Base-by-base conservation (phyloP, 1,284 basidiomycete species). In the Cryptococcus hybrid region DNA sequence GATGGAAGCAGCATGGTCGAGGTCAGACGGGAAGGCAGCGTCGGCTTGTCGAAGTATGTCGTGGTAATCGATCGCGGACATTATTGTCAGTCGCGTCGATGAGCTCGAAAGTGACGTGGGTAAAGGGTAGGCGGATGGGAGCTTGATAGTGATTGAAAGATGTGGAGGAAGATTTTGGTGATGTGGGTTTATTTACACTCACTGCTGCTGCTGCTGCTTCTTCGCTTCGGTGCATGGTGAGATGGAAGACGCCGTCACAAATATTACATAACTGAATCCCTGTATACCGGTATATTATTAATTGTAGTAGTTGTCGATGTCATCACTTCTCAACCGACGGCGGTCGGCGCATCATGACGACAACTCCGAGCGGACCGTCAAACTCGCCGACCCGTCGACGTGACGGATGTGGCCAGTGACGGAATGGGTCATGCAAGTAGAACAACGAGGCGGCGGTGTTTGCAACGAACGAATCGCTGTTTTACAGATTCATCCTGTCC, bases 11-110 rank as follows among this genome's bases (percentile, higher is more conserved):
- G 18, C 18, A 35, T 47, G 47, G 0, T 12, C 47, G 34, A 24
- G 18, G 34, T 13, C 13, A 12, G 50, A 51, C 8, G 50, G 39
- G 24, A 60, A 60, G 13, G 56, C 54, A n/a, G 38, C 58, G 34
- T 60, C 58, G 24, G 51, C 55, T 18, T 56, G 48, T 15, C 45
- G 46, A 11, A 57, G 51, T 37, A 57, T 57, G n/a, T 52, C 50
- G 47, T 55, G 46, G 50, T 57, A 61, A 30, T 61, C 59, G n/a
- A 57, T 38, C 30, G 58, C 36, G n/a, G 45, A 40, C 52, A 54
- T 54, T 37, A 15, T 42, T 7, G 13, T 56, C 49, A 56, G 54
- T 59, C 53, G 54, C 58, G 58, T 52, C 40, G 11, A 9, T 7
- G 35, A 38, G 39, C 8, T 13, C 18, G n/a, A 39, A 56, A 35